phyloP scores from a whole-genome alignment of 768 basidiomycete genomes.

The Collybia sordida region DNA sequence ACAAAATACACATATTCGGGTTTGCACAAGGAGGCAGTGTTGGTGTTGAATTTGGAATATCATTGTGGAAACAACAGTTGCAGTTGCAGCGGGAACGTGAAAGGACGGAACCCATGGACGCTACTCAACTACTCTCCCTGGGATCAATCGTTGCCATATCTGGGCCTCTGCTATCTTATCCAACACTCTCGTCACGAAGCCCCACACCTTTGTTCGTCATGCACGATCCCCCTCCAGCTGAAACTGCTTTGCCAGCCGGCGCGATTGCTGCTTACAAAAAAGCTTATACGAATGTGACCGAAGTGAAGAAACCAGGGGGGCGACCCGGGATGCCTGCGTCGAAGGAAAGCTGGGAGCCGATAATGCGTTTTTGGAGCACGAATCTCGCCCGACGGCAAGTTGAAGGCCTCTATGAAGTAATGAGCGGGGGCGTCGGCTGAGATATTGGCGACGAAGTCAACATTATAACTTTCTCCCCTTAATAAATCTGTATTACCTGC shows the following conservation, averaged over 20 bases:
- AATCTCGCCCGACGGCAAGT: slow-evolving; percentile 52
- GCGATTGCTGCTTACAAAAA: slow-evolving; percentile 56
- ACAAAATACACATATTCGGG: slow-evolving; percentile 46
- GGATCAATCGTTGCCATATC: slow-evolving; percentile 70
- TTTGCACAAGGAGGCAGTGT: slow-evolving; percentile 87
- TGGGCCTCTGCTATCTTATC: slow-evolving; percentile 79
- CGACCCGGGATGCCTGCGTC: slow-evolving; percentile 71
- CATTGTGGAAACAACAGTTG: slow-evolving; percentile 48
- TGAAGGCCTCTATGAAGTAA: slow-evolving; percentile 69
- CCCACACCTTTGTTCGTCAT: slow-evolving; percentile 65
- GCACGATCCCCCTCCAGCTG: slow-evolving; percentile 50
- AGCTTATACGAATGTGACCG: slow-evolving; percentile 51
- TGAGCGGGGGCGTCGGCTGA: slow-evolving; percentile 33
- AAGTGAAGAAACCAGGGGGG: slow-evolving; percentile 42
- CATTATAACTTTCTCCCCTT: too few relatives aligned
- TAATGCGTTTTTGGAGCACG: slow-evolving; percentile 89
- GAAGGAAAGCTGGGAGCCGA: slow-evolving; percentile 75
- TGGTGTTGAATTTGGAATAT: slow-evolving; percentile 64
- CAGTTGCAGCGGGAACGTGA: slow-evolving; percentile 14
- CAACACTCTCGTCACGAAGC: slow-evolving; percentile 51
- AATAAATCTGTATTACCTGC: too few relatives aligned
- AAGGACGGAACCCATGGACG: neutral
- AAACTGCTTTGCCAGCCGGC: slow-evolving; percentile 41
- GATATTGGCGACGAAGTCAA: too few relatives aligned
- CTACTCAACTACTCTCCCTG: slow-evolving; percentile 32